Conservation (phyloP, 495 filamentous ascomycete species). For the Penicillium malachiteum region DNA sequence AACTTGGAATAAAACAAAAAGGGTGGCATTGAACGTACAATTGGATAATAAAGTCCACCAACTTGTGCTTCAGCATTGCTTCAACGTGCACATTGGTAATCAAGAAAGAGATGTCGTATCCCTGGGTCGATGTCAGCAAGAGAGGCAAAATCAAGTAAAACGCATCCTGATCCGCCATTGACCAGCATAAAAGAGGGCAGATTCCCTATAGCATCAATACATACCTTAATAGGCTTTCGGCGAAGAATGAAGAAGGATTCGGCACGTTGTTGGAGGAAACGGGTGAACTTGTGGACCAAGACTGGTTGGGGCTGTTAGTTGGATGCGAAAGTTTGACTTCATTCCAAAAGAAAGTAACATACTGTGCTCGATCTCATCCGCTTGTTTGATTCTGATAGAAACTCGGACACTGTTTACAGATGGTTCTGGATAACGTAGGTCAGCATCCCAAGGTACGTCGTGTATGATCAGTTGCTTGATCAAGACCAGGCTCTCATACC, state of each 20-base stretch:
- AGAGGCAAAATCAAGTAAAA: background rate
- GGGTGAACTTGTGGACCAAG: conserved; percentile 94
- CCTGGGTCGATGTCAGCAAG: conserved; percentile 50
- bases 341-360: background rate
- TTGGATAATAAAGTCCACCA: conserved; percentile 94
- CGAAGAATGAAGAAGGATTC: conserved; percentile 97
- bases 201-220: background rate
- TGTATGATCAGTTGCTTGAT: too few species aligned
- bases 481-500: background rate
- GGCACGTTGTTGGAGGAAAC: conserved; percentile 92
- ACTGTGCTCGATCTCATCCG: conserved; percentile 97
- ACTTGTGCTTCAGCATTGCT: conserved; percentile 95
- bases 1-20: background rate
- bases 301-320: background rate
- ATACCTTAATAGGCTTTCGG: conserved; percentile 90
- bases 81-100: conserved; percentile 99
- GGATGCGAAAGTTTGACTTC: background rate
- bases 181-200: too few species aligned
- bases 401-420: conserved; percentile 93
- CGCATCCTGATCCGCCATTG: background rate
- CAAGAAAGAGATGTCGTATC: conserved; percentile 97
- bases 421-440: conserved; percentile 56
- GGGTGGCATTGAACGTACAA: background rate
- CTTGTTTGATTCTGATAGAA: conserved; percentile 98
- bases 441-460: background rate